phyloP scores from a whole-genome alignment of 495 filamentous ascomycete genomes.

The Extremus antarcticus region DNA sequence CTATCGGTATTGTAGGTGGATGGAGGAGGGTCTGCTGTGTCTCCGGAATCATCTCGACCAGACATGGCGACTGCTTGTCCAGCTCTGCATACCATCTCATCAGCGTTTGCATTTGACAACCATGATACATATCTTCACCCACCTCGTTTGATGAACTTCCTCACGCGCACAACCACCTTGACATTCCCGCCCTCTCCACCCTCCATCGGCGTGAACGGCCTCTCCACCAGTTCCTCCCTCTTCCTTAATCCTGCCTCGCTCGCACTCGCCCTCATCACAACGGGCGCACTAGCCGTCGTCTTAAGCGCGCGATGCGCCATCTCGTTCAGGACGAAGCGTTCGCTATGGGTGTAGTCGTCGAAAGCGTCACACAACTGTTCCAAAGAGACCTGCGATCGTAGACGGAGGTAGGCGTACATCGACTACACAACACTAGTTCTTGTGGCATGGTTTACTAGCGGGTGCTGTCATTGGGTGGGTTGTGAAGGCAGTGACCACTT shows the following conservation, averaged over 20 bases:
- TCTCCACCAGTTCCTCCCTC: slow-evolving; percentile 19
- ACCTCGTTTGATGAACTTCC: slow-evolving; percentile 86
- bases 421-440: too few relatives aligned
- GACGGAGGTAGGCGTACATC: slow-evolving; percentile 12
- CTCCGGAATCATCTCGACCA: slow-evolving; percentile 79
- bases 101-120: neutral
- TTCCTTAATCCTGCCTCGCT: slow-evolving; percentile 29
- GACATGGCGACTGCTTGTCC: slow-evolving; percentile 66
- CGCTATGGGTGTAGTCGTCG: slow-evolving; percentile 2
- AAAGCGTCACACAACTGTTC: slow-evolving; percentile 15
- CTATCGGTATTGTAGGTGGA: slow-evolving; percentile 52
- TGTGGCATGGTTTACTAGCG: slow-evolving; percentile 4
- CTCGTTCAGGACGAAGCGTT: neutral
- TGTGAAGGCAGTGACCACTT: neutral
- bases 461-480: neutral
- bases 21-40: slow-evolving; percentile 74
- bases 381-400: slow-evolving; percentile 9
- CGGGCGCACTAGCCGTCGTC: neutral
- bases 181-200: slow-evolving; percentile 68
- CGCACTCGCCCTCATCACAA: slow-evolving; percentile 13
- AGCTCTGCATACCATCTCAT: slow-evolving; percentile 46
- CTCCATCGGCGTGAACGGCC: slow-evolving; percentile 21
- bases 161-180: slow-evolving; percentile 82
- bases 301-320: slow-evolving; percentile 14
- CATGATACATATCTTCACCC: slow-evolving; percentile 12